Base-by-base conservation (phyloP, 176 grass and related monocot species). In the Hyparrhenia diplandra region DNA sequence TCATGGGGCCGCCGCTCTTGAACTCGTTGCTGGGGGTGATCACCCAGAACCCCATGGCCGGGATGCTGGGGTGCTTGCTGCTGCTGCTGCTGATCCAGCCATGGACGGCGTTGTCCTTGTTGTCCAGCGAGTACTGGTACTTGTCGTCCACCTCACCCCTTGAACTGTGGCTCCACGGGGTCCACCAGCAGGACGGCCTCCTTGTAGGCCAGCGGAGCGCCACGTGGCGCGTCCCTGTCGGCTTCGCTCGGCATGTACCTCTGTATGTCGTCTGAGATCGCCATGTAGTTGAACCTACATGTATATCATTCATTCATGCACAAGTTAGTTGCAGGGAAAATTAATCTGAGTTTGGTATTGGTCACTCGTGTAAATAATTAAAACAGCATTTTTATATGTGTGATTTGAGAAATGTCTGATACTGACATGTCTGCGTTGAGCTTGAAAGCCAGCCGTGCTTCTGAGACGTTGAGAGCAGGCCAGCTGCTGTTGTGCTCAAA, bases 71-170 rank as follows among this genome's bases (percentile, higher is more conserved):
- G 40, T 43, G 42, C 3, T 13, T n/a, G n/a, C n/a, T 13, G 42
- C 20, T 39, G 32, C 37, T 30, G 59, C 30, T 32, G 75, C 61
- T 58, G 37, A 97, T 86, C 94, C 94, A 97, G 4, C 94, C 94
- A 10, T 97, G 91, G 5, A 94, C 89, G 1, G 7, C 13, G 57
- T 67, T 90, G 61, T 97, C 87, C 52, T 88, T 77, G 76, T 88
- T 80, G 8, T 91, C 84, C 30, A 83, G 17, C 12, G 91, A 76
- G 63, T 94, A 97, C 79, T 90, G 67, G 29, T 97, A 94, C 87
- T 97, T 97, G 76, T 97, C 94, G 84, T 97, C 94, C 21, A 97
- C 94, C 85, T 97, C 87, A 72, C 94, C 91, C n/a, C 73, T 80
- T 92, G 46, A 94, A 84, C 28, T 79, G 60, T 30, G 84, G 37